Evolutionary conservation across 1,284 basidiomycete genomes (phyloP), one percentile per base, ranked within the genome.

Genomic region (Moesziomyces parantarcticus): DNA sequence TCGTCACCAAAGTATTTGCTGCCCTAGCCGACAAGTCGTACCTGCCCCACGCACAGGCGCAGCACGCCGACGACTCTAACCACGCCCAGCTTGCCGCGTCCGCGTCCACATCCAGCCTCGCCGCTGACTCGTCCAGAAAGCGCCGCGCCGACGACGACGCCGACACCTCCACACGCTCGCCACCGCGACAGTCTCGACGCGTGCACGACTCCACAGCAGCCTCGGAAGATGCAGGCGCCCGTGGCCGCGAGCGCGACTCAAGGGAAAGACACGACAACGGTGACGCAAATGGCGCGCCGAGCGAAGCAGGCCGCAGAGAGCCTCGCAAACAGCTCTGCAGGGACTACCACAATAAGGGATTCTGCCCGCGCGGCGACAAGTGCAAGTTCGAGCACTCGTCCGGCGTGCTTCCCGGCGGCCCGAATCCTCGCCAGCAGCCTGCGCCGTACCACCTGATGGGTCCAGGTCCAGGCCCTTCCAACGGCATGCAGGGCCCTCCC

Each of bases 311-410:
- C 16, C 67, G 64, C 14, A 50, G 59, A 22, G 56, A 74, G 11
- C 26, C 51, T 20, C 50, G 50, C 32, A 79, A 80, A 45, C 78
- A 77, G 29, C 58, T 70, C 48, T 83, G 81, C 51, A 62, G 80
- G 25, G 80, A 83, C 67, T 83, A 79, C 50, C 81, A 83, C 61
- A 76, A 71, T 45, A 70, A 72, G 34, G 81, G 95, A 2, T 97
- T 90, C 84, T 98, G 95, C 80, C 89, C 92, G 51, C 90, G 94
- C 26, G 95, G 95, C 40, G 90, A 88, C n/a, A 88, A 88, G 65
- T 98, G 95, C 88, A 93, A 92, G 82, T 97, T 89, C 83, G 93
- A 92, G 75, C 95, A 98, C 79, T 80, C 78, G 26, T 48, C 64
- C 22, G 74, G 76, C 53, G 48, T 49, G 34, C 74, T 73, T 21